Percentiles rank a stretch among this genome's conserved stretches.
Evolutionary conservation across 2,329 filamentous ascomycete species (phyloP).

Genomic region (Volutella citrinella): DNA sequence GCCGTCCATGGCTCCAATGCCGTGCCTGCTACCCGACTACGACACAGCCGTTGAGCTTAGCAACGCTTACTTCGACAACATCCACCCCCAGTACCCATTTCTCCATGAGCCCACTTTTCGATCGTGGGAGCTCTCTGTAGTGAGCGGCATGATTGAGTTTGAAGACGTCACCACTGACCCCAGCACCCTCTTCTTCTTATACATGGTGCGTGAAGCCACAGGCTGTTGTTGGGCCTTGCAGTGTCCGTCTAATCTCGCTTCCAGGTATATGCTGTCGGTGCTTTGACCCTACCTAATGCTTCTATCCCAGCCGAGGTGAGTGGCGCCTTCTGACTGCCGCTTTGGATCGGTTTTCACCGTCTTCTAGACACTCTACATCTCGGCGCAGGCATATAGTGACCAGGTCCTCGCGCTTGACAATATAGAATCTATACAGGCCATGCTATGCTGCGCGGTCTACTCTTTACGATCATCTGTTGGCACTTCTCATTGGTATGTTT

Average conservation of each 20-base stretch:
- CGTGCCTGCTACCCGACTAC: constrained; percentile 3
- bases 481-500: constrained; percentile 24
- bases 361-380: constrained; percentile 9
- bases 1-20: neutral
- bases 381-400: constrained; percentile 2
- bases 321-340: too few relatives aligned
- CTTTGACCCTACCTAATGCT: too few relatives aligned
- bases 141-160: neutral
- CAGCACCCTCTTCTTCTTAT: constrained; percentile 6
- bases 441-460: constrained; percentile 27
- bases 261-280: constrained; percentile 10
- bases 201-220: constrained; percentile 4
- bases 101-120: constrained; percentile 11
- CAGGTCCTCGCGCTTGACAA: constrained; percentile 16
- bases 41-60: neutral
- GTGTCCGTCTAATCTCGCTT: too few relatives aligned
- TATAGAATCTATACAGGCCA: constrained; percentile 25
- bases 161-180: too few relatives aligned
- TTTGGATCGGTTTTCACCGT: too few relatives aligned
- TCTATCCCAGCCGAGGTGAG: too few relatives aligned
- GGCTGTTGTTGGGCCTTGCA: too few relatives aligned
- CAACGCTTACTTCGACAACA: constrained; percentile 9
- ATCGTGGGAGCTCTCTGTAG: constrained; percentile 5
- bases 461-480: constrained; percentile 25
- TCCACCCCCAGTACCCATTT: constrained; percentile 12